Conservation (phyloP, 73 alveolate genomes). For the Loxodes magnus region DNA sequence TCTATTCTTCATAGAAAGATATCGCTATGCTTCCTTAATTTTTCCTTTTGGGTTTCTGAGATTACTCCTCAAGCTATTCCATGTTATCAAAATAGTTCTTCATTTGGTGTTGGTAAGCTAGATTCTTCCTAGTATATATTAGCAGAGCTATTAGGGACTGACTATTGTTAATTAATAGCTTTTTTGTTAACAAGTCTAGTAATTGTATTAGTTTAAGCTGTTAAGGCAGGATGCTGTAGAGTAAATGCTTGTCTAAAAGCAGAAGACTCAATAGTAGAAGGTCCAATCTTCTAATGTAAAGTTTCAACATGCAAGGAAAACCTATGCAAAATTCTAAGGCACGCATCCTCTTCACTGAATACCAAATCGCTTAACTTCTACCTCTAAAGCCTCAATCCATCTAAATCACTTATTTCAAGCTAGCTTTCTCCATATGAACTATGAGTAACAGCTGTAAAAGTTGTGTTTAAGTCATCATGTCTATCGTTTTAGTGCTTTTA, state of each 20-base stretch:
- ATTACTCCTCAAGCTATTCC: constrained; percentile 34
- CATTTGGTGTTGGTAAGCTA: constrained; percentile 2
- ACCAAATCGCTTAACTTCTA: no score
- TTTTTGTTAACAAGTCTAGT: background rate
- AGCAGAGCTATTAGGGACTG: background rate
- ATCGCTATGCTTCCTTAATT: constrained; percentile 36
- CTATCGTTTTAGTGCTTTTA: background rate
- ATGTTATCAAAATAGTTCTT: background rate
- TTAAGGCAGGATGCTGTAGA: background rate
- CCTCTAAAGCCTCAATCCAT: no score
- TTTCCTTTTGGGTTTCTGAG: constrained; percentile 29
- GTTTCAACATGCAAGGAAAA: no score
- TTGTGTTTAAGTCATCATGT: background rate
- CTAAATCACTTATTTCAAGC: no score
- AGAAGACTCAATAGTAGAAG: no score
- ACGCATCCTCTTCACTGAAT: no score
- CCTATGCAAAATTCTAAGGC: no score
- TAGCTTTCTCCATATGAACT: background rate
- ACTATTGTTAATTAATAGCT: background rate
- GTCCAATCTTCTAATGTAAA: no score
- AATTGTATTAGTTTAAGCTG: constrained; percentile 1
- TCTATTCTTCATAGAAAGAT: constrained; percentile 20
- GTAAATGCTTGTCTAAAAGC: constrained; percentile 1
- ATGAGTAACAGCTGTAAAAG: background rate
- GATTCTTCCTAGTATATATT: background rate